phyloP scores from a whole-genome alignment of 768 basidiomycete species.

The Lenzites betulinus region DNA sequence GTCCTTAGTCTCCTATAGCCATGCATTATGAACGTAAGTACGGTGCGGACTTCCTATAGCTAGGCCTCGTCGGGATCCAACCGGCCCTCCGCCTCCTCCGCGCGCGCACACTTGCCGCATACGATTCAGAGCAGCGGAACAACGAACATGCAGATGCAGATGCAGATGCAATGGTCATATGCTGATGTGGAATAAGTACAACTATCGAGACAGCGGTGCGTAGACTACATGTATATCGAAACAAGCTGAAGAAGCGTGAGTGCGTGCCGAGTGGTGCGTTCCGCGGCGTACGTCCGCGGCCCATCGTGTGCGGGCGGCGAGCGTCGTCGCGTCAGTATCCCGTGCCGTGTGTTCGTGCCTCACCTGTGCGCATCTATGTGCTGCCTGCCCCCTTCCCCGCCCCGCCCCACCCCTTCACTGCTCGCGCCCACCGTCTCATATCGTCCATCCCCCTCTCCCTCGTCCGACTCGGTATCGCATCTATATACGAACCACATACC shows the following conservation, averaged over 20 bases:
- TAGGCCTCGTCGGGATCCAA: too few species aligned
- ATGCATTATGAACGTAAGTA: too few species aligned
- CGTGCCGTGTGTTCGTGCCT: neutral
- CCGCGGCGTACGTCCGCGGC: too few species aligned
- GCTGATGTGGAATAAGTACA: slow-evolving; percentile 8
- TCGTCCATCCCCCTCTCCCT: neutral
- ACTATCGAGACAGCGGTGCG: slow-evolving; percentile 15
- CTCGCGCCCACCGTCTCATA: neutral
- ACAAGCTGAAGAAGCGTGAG: neutral
- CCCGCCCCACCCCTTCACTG: neutral
- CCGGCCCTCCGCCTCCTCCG: too few species aligned
- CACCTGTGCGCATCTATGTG: neutral
- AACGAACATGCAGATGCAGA: too few species aligned
- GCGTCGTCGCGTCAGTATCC: neutral
- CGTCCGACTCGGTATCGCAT: neutral
- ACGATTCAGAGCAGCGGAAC: too few species aligned
- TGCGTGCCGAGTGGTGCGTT: slow-evolving; percentile 4
- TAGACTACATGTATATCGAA: slow-evolving; percentile 10
- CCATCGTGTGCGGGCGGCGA: neutral
- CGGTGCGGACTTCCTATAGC: too few species aligned
- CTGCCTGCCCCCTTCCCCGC: neutral
- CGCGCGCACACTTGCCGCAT: too few species aligned
- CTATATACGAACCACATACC: neutral
- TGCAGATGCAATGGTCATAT: too few species aligned
- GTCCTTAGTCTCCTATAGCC: too few species aligned